Evolutionary conservation across 1,284 basidiomycete species (phyloP), one percentile per base, ranked within the genome.

Genomic region (Athelia sp.): DNA sequence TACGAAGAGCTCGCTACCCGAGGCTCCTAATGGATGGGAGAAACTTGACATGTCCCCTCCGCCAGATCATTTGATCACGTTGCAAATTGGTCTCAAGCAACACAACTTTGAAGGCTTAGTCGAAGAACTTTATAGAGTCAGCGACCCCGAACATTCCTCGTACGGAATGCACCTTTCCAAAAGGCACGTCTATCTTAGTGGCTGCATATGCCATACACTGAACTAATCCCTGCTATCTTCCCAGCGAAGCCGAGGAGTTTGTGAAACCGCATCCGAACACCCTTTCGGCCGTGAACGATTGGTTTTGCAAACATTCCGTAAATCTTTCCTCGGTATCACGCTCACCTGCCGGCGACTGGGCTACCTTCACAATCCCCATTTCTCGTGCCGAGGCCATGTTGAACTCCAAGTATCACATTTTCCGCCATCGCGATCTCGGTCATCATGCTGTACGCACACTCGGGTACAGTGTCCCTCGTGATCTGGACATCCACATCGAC

Each of bases 21-120:
- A 75, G 38, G 61, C 75, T 24, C 81, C 81, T 14, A 62, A 62
- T 17, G 78, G 78, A 38, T 84, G 81, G 81, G 66, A 69, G 47
- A 63, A 67, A 45, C 66, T 72, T 35, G 70, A 71, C 1, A 57
- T 69, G 35, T 73, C 81, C 15, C 26, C 26, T 29, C 73, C 76
- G 2, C 52, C 69, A 1, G 68, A 75, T 54, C 66, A 76, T 53
- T 63, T 62, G 11, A 69, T 84, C 48, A 68, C 78, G 34, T 65
- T 84, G 61, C 73, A 72, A 49, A 73, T 84, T 53, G 78, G 74
- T 18, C 64, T 83, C 53, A 81, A 77, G 63, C 76, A 81, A 53
- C 60, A 71, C 49, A 71, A 64, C 31, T 70, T 81, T 48, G 74
- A 78, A 23, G 69, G 75, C 3, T 69, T 84, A 42, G 70, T 82